Base-by-base conservation (phyloP, 2,329 filamentous ascomycete genomes). In the Shiraia sp. region DNA sequence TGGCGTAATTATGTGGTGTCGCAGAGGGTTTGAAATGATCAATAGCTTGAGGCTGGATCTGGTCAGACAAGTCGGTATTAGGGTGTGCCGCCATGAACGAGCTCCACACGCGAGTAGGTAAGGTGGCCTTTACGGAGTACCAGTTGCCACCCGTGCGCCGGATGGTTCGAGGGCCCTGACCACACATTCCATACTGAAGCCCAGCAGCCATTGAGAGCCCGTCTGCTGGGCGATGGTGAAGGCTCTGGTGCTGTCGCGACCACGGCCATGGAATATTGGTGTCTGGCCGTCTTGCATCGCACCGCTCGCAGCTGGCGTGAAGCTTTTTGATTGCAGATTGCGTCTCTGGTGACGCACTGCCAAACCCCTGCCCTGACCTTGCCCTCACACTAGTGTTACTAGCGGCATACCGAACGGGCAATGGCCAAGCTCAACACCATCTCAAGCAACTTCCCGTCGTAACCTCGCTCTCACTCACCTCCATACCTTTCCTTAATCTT, bases 391-490 rank as follows among this genome's bases (percentile, higher is more conserved):
- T 45, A 45, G 47, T 34, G 43, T n/a, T n/a, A n/a, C 38, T 55
- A 53, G 49, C 42, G 47, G 34, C 42, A 41, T 53, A 49, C 53
- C 51, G 36, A 53, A 50, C 28, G 44, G 53, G 56, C 44, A 53
- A 51, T 35, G 36, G 49, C 47, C 39, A 32, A 46, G 53, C 51
- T 53, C 56, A 57, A 51, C 50, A 55, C 54, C 52, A 55, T 46
- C 49, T 46, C 46, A 39, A 45, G 38, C 49, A 46, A 47, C 53
- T 55, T 54, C 48, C 49, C 51, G 54, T 47, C 49, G 51, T 45
- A 48, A 47, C 53, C 17, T 32, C 29, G 24, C 29, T 32, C 42
- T 45, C 47, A 36, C 41, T 41, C 40, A 36, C 43, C 24, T 42
- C 36, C 47, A 36, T 29, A 37, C 44, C 44, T 32, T 34, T 48